Percentiles rank a stretch among this genome's conserved stretches.
phyloP scores from a whole-genome alignment of 306 rosid genomes.

The Prunus armeniaca region DNA sequence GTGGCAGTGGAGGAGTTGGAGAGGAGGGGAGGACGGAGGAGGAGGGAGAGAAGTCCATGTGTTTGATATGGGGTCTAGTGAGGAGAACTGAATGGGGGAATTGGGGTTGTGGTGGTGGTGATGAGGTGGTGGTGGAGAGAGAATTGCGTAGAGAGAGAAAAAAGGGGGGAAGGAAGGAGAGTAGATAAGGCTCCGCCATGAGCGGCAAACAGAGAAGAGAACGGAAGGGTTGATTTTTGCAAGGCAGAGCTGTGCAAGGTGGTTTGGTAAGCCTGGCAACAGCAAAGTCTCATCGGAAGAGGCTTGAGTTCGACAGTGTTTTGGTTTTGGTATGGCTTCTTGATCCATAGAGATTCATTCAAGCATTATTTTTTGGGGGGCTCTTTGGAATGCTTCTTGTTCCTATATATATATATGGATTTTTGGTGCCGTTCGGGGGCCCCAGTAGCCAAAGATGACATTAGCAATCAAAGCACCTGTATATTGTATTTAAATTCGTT shows the following conservation, averaged over 20 bases:
- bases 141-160: neutral
- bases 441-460: too few relatives aligned
- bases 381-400: too few relatives aligned
- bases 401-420: too few relatives aligned
- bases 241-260: conserved; percentile 4
- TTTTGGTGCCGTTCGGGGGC: too few relatives aligned
- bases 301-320: neutral
- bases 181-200: conserved; percentile 12
- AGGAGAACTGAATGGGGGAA: neutral
- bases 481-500: too few relatives aligned
- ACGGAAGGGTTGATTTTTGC: neutral
- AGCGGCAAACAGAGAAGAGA: neutral
- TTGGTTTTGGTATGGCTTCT: neutral
- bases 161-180: conserved; percentile 5
- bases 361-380: neutral
- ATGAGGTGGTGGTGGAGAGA: neutral
- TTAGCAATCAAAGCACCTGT: too few relatives aligned
- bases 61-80: neutral
- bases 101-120: neutral
- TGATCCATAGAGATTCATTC: neutral
- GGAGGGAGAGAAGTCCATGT: neutral
- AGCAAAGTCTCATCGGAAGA: neutral
- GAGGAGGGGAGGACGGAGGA: neutral
- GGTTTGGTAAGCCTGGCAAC: neutral
- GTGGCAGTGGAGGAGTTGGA: neutral